Evolutionary conservation across 176 grass and related monocot genomes (phyloP), one percentile per base, ranked within the genome.

Genomic region (Musa beccarii): DNA sequence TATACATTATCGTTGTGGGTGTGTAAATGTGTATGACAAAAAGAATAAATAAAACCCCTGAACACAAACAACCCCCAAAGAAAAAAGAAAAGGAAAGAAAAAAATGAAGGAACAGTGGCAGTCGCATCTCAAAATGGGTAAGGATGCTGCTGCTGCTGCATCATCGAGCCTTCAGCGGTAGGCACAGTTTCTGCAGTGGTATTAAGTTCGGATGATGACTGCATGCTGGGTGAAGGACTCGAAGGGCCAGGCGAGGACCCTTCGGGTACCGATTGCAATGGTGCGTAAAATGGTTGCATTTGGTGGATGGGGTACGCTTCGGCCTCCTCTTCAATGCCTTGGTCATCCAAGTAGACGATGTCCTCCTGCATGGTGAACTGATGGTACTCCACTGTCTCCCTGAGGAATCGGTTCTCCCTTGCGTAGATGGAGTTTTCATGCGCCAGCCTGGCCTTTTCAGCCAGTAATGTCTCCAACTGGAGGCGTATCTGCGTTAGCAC

Each of bases 311-410:
- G 75, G 16, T 13, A 34, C 4, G 25, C 21, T 69, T 29, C 59
- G 16, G 9, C 79, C 8, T 81, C 78, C 84, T 86, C 86, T 50
- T 66, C 34, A 15, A 64, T 79, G 0, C 62, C 73, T 43, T 43
- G 0, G 4, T 82, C 83, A 22, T 64, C 75, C 76, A 88, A 76
- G 15, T 72, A 81, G 78, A 75, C 50, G 50, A 79, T 78, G 3
- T 79, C 67, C 1, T 84, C 67, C 1, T 84, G 75, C 22, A 63
- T 52, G 9, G 85, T 83, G 66, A 88, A 82, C 53, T 83, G 85
- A 80, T 86, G 86, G 74, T 88, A 92, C 24, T 92, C 89, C 53
- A 92, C 85, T 63, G 88, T 86, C 63, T 92, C 89, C 22, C 80
- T 81, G 21, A 88, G 75, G 59, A 92, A 86, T 22, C 85, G 83